Base-by-base conservation (phyloP, 129 eudicot genomes). In the Silybum marianum region DNA sequence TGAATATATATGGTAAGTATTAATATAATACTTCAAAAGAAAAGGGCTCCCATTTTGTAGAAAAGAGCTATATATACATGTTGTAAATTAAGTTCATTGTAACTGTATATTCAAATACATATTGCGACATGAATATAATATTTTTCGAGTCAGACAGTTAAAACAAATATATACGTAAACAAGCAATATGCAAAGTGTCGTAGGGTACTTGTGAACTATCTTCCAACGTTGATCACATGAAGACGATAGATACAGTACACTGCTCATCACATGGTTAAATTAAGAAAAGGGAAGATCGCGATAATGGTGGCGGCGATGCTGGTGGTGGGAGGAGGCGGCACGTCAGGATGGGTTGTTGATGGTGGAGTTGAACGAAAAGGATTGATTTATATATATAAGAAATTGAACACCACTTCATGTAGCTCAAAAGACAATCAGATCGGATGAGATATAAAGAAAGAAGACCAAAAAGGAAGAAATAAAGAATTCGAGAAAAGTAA, bases 401-500 rank as follows among this genome's bases (percentile, higher is more conserved):
- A 60, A 71, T 16, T 80, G 65, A 72, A 11, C 67, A 40, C 74
- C 74, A 73, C 79, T 73, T 63, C 46, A 10, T 73, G 34, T 36
- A 38, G 79, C 73, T 72, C 74, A 73, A 73, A 81, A 73, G 84
- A 74, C 73, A 66, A 74, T 11, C 39, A 18, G 72, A 74, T 11
- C 39, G 25, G 72, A 25, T 36, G 38, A 58, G 72, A 71, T 80
- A 22, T 80, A 80, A 80, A 80, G 83, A 23, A 60, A 71, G 30
- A 80, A 54, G 66, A 18, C 76, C 38, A 48, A 71, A 80, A 71
- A 5, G 62, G 21, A 46, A n/a, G 4, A 28, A 39, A 38, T 9
- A 30, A 63, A 22, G 66, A 34, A 62, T n/a, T 25, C 9, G 2
- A 65, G 74, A 13, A 73, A 81, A 81, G 80, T 42, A 73, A 46